Evolutionary conservation across 2,329 filamentous ascomycete genomes (phyloP).

Genomic region (Trichoderma cornu-damae): DNA sequence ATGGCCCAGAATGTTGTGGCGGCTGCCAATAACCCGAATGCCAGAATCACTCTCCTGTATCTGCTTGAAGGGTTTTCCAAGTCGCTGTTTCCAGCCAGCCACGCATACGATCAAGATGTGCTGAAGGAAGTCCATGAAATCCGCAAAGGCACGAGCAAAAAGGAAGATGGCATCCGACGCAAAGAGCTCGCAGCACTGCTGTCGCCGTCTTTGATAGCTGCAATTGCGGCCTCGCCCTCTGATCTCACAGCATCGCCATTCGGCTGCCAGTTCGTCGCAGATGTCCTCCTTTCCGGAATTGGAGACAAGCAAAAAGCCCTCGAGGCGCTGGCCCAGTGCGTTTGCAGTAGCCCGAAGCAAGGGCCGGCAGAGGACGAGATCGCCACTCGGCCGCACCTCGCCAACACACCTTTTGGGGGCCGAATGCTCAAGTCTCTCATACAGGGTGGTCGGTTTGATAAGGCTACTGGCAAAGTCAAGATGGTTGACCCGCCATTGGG

Average conservation of each 20-base stretch:
- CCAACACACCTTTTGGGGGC: slow-evolving; percentile 59
- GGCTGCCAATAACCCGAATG: slow-evolving; percentile 60
- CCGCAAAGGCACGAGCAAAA: slow-evolving; percentile 83
- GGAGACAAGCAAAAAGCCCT: slow-evolving; percentile 75
- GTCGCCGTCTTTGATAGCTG: slow-evolving; percentile 68
- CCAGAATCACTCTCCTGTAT: slow-evolving; percentile 67
- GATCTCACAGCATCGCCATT: slow-evolving; percentile 71
- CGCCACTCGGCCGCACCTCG: slow-evolving; percentile 48
- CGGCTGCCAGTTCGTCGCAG: slow-evolving; percentile 79
- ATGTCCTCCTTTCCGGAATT: slow-evolving; percentile 70
- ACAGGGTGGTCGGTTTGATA: slow-evolving; percentile 81
- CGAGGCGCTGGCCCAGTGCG: slow-evolving; percentile 60
- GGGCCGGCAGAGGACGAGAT: slow-evolving; percentile 39
- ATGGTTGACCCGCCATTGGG: slow-evolving; percentile 69
- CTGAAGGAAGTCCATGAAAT: slow-evolving; percentile 74
- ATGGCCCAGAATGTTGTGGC: slow-evolving; percentile 60
- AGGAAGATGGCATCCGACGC: slow-evolving; percentile 71
- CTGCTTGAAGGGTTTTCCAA: slow-evolving; percentile 67
- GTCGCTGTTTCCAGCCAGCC: slow-evolving; percentile 55
- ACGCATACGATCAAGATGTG: slow-evolving; percentile 62
- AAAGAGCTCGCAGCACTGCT: slow-evolving; percentile 70
- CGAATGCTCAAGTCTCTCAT: slow-evolving; percentile 90
- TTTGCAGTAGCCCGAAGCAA: slow-evolving; percentile 50
- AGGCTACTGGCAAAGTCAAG: slow-evolving; percentile 62
- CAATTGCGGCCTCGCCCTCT: slow-evolving; percentile 62